A percentile compares a stretch with the other conserved stretches of the same genome.
Evolutionary conservation across 2,329 filamentous ascomycete genomes (phyloP).

Genomic region (Cladophialophora chaetospira): DNA sequence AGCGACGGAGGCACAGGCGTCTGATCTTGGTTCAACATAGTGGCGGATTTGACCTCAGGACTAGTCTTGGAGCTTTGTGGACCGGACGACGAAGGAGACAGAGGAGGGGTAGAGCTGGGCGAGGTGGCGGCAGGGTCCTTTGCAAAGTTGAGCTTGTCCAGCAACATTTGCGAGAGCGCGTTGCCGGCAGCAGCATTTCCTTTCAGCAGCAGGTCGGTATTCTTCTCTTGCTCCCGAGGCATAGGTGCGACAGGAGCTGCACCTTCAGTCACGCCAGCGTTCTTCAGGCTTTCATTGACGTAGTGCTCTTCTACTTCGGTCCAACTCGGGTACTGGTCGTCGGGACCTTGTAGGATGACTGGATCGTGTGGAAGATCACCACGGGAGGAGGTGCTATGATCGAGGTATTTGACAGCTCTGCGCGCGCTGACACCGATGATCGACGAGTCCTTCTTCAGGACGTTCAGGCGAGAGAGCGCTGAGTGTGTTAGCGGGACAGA

Average conservation of each 20-base stretch:
- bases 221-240: slow-evolving; percentile 18
- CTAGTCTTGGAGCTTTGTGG: slow-evolving; percentile 47
- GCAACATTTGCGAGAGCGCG: slow-evolving; percentile 50
- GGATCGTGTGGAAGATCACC: slow-evolving; percentile 46
- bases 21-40: slow-evolving; percentile 25
- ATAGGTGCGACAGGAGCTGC: slow-evolving; percentile 3
- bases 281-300: slow-evolving; percentile 42
- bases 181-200: slow-evolving; percentile 31
- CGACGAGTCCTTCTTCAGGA: slow-evolving; percentile 48
- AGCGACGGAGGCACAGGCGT: slow-evolving; percentile 42
- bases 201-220: slow-evolving; percentile 29
- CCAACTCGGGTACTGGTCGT: slow-evolving; percentile 52
- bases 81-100: slow-evolving; percentile 47
- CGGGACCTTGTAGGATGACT: slow-evolving; percentile 51
- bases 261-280: slow-evolving; percentile 17
- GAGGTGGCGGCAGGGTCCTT: slow-evolving; percentile 44
- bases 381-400: slow-evolving; percentile 52
- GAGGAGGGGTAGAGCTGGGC: slow-evolving; percentile 44
- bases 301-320: slow-evolving; percentile 48
- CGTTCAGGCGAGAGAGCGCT: slow-evolving; percentile 51
- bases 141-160: slow-evolving; percentile 52
- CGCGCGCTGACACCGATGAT: slow-evolving; percentile 53
- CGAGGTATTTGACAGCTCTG: slow-evolving; percentile 55
- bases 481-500: slow-evolving; percentile 21
- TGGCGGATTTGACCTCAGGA: slow-evolving; percentile 42